Evolutionary conservation across 2,329 filamentous ascomycete species (phyloP), one percentile per base, ranked within the genome.

Genomic region (Cladorrhinum sp.): DNA sequence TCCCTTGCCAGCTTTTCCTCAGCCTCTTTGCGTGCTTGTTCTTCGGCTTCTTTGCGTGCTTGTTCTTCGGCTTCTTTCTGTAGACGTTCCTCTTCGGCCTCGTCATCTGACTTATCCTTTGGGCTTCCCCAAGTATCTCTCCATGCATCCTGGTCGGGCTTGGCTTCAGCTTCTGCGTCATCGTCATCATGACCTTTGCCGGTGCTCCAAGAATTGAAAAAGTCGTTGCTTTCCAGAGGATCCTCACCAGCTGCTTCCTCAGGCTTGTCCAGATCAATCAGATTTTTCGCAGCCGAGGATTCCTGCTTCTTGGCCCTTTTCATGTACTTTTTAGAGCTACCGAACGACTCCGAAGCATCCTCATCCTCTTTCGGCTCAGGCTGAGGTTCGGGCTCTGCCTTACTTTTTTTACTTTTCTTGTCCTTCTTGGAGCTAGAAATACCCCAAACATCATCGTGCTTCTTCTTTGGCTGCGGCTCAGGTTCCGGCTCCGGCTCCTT

Each of bases 171-270:
- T 52, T 68, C 71, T 52, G 63, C 65, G 23, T 64, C 67, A 36
- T 70, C 69, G 45, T 64, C 55, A 61, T 76, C 77, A 20, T 7
- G 41, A 45, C 16, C 41, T 8, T 45, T 84, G 10, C 77, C 75
- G 55, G 79, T 83, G 29, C 80, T 81, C 77, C 84, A 86, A 52
- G 81, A 79, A 61, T 76, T 79, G 70, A 84, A 84, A 85, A 84
- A 83, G 60, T 81, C 81, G 57, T 83, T 80, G 48, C 77, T 76
- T 13, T 70, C 73, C 36, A 73, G 68, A 54, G 73, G 64, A 52
- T 73, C 18, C 41, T 18, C 71, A 13, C 69, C 66, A 48, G 66
- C 65, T 36, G 67, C 65, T 49, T 69, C 69, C 27, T 73, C 16
- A 65, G 68, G 55, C 70, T 72, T 74, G 64, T 70, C 74, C 49